Conservation (phyloP, 2,329 filamentous ascomycete species). For the Pseudogymnoascus sp. region DNA sequence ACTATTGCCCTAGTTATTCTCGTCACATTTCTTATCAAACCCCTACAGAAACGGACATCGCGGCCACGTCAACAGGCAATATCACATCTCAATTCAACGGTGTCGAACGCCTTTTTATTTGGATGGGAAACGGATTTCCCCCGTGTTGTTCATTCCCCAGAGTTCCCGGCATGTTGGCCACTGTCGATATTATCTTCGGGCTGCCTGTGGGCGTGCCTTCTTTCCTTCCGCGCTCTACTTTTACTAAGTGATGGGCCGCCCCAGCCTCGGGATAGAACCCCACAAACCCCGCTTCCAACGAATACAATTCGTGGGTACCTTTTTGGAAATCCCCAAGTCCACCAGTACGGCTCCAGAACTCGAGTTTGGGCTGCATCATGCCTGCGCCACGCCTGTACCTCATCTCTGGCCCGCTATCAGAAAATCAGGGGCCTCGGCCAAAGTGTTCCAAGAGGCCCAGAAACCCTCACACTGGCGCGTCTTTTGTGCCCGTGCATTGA, state of each 20-base stretch:
- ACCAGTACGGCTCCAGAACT: background rate
- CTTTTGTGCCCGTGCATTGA: background rate
- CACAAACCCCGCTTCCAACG: background rate
- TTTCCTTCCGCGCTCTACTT: background rate
- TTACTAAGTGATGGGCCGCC: background rate
- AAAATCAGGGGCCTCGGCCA: background rate
- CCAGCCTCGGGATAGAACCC: background rate
- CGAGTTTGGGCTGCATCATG: background rate
- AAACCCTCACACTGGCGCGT: background rate
- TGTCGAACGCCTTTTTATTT: background rate
- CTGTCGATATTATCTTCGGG: background rate
- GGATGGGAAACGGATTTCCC: background rate
- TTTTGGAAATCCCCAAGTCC: background rate
- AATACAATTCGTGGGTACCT: background rate
- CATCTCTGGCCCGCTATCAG: background rate
- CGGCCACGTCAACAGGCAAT: background rate
- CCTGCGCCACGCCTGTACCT: background rate
- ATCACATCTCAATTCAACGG: background rate
- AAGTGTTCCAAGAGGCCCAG: background rate
- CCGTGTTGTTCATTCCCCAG: background rate
- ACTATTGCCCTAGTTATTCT: background rate
- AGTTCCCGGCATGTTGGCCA: background rate
- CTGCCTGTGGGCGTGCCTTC: background rate
- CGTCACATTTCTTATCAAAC: background rate
- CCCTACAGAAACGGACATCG: background rate